A percentile compares a stretch with the other conserved stretches of the same genome.
phyloP scores from a whole-genome alignment of 257 asterid species.

The Solanum gracilifrons region DNA sequence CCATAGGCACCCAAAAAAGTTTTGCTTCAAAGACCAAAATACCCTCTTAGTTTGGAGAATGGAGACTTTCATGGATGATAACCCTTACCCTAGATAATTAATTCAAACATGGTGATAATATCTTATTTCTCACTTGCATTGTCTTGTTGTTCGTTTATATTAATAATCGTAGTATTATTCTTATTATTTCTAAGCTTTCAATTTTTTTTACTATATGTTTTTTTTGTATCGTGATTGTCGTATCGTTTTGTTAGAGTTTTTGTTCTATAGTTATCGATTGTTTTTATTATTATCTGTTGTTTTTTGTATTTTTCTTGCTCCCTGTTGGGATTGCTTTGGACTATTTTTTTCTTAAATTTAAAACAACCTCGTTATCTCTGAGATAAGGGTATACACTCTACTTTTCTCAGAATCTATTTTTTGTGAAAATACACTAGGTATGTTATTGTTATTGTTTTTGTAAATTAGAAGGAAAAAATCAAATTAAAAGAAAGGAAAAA shows the following conservation, averaged over 20 bases:
- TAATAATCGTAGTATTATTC: background rate
- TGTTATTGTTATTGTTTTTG: background rate
- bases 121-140: background rate
- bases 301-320: too few relatives aligned
- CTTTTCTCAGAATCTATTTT: background rate
- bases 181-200: too few relatives aligned
- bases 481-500: background rate
- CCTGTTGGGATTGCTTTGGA: too few relatives aligned
- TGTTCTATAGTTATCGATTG: rapidly evolving
- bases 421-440: background rate
- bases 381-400: rapidly evolving
- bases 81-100: background rate
- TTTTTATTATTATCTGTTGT: too few relatives aligned
- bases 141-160: background rate
- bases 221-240: too few relatives aligned
- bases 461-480: background rate
- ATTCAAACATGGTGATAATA: background rate
- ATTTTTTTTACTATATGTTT: too few relatives aligned
- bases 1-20: background rate
- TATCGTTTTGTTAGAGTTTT: too few relatives aligned
- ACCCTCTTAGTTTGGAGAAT: background rate
- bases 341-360: background rate
- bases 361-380: too few relatives aligned
- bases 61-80: background rate
- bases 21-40: background rate